Evolutionary conservation across 78 protist genomes (phyloP), one percentile per base, ranked within the genome.

Genomic region (Monosiga brevicollis): DNA sequence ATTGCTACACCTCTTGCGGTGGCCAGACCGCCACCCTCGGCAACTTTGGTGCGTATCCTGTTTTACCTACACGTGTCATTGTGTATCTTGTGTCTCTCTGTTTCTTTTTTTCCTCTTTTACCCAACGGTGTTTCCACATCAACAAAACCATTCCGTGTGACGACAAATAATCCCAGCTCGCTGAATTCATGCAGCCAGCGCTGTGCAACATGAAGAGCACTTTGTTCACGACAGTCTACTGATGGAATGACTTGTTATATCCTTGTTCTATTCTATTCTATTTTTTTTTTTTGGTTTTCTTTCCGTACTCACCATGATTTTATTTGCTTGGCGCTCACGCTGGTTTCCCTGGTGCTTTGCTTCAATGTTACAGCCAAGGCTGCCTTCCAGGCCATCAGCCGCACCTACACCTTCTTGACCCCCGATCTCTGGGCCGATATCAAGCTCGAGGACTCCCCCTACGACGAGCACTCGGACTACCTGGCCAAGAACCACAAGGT

Each of bases 11-110:
- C 79, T 62, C 87, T 40, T 88, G 99, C 36, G 32, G 86, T 35
- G 99, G 99, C 54, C 72, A 79, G 81, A 97, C 99, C 90, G 85
- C 90, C 85, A 99, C 99, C 88, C 80, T 93, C 87, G 99, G 99
- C 82, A 99, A 99, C 99, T 98, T 97, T 90, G 62, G 62, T 49
- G 15, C 62, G 62, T 49, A 6, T 15, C 15, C 15, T 49, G 62
- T 20, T 20, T 49, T 6, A 49, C 62, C 6, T 15, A 49, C 62
- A 15, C 15, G 62, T 49, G 62, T 15, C 29, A 6, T 49, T 49
- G 62, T 15, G 62, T 49, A 6, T 49, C 62, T 49, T 49, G 6
- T 15, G 29, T 49, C 62, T 49, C 62, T 15, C 62, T 49, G 62
- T 49, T 15, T 49, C 62, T 15, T 49, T 15, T 49, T 49, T 49